phyloP scores from a whole-genome alignment of 2,329 filamentous ascomycete genomes.

The Alternaria arborescens region DNA sequence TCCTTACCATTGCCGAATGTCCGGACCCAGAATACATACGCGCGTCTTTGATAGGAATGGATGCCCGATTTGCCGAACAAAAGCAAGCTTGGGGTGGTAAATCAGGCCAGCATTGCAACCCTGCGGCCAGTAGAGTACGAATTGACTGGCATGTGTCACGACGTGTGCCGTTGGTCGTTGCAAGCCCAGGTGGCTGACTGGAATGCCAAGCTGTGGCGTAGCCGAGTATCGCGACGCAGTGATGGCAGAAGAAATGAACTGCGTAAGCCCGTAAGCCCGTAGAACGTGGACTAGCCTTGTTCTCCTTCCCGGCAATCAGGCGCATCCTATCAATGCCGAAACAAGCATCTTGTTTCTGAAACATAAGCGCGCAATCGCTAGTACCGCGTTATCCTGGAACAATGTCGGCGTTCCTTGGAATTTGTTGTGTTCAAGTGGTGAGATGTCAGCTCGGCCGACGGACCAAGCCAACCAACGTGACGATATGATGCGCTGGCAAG shows the following conservation, averaged over 20 bases:
- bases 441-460: slow-evolving; percentile 1
- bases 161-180: background rate
- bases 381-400: background rate
- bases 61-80: background rate
- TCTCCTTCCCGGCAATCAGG: background rate
- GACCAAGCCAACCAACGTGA: background rate
- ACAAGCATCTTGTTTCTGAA: slow-evolving; percentile 1
- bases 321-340: background rate
- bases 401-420: background rate
- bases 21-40: background rate
- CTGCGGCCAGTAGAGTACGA: background rate
- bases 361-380: background rate
- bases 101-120: background rate
- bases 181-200: background rate
- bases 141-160: background rate
- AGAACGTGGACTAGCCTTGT: background rate
- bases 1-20: background rate
- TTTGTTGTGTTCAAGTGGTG: background rate
- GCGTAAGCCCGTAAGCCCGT: background rate
- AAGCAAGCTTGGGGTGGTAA: background rate
- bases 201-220: slow-evolving; percentile 4
- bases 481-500: slow-evolving; percentile 3
- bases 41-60: background rate
- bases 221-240: slow-evolving; percentile 5
- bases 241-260: background rate